These are phyloP conservation scores for Fraxinus dipetala DNA, from an alignment of 305 asterid species.

Conservation along the genomic window DNA sequence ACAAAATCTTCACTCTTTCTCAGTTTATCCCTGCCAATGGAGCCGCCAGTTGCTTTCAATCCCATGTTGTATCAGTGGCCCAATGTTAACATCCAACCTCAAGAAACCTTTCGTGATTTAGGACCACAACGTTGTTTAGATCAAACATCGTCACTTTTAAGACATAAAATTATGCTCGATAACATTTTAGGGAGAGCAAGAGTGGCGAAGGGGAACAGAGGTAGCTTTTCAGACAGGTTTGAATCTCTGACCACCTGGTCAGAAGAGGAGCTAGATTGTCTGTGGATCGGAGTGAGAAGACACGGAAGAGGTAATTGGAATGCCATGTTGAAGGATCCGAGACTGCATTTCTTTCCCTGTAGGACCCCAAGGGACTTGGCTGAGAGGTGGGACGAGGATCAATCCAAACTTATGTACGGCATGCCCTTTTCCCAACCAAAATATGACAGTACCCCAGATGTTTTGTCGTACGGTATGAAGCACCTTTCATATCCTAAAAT, in stretches of 20 bases:
- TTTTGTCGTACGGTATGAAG: conserved; percentile 7
- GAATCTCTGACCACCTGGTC: conserved; percentile 49
- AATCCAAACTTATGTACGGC: conserved; percentile 31
- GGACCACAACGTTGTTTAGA: conserved; percentile 26
- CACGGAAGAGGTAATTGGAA: conserved; percentile 74
- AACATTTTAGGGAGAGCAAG: conserved; percentile 43
- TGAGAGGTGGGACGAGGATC: conserved; percentile 61
- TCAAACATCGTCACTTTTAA: conserved; percentile 36
- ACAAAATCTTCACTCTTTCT: conserved; percentile 31
- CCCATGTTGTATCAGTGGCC: conserved; percentile 35
- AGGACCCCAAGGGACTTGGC: conserved; percentile 55
- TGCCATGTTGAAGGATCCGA: conserved; percentile 49
- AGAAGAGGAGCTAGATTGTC: conserved; percentile 65
- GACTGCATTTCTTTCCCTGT: conserved; percentile 45
- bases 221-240: conserved; percentile 32
- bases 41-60: conserved; percentile 22
- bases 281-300: conserved; percentile 79
- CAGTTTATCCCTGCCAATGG: conserved; percentile 31
- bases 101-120: conserved; percentile 33
- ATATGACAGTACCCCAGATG: conserved; percentile 23
- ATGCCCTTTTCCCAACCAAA: conserved; percentile 30
- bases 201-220: conserved; percentile 38
- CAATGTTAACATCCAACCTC: conserved; percentile 29
- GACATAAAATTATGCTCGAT: conserved; percentile 58
- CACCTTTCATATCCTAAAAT: conserved; percentile 17